These are phyloP conservation scores for Xerocomus spinulosus DNA, from an alignment of 768 basidiomycete genomes.

Conservation along the genomic window DNA sequence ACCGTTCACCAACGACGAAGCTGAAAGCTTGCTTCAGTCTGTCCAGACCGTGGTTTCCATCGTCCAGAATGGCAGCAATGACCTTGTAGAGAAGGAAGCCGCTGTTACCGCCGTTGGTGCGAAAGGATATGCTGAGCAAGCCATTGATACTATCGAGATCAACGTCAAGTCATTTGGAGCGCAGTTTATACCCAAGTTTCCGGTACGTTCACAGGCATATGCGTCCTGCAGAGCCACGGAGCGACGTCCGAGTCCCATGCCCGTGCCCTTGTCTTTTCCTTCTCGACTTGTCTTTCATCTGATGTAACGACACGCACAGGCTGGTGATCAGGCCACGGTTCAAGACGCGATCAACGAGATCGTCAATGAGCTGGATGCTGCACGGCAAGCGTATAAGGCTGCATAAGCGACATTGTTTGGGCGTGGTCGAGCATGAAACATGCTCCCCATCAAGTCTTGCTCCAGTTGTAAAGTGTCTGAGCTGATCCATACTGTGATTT, in stretches of 20 bases:
- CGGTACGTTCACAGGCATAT: slow-evolving; percentile 4
- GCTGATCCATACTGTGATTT: not conserved
- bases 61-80: not conserved
- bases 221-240: not conserved
- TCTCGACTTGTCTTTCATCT: not conserved
- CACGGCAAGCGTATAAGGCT: not conserved
- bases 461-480: not conserved
- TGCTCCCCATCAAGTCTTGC: not conserved
- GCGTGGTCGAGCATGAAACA: not conserved
- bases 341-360: not conserved
- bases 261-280: not conserved
- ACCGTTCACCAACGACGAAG: not conserved
- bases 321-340: not conserved
- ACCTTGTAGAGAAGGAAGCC: not conserved
- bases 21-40: accelerated
- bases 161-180: no score
- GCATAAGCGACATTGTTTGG: not conserved
- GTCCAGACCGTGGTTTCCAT: accelerated
- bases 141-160: no score
- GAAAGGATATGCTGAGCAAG: accelerated
- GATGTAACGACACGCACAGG: not conserved
- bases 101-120: accelerated
- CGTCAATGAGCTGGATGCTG: not conserved
- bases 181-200: not conserved
- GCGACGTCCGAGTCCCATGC: not conserved